Conservation (phyloP, 2,329 filamentous ascomycete genomes). For the Stemphylium vesicarium region DNA sequence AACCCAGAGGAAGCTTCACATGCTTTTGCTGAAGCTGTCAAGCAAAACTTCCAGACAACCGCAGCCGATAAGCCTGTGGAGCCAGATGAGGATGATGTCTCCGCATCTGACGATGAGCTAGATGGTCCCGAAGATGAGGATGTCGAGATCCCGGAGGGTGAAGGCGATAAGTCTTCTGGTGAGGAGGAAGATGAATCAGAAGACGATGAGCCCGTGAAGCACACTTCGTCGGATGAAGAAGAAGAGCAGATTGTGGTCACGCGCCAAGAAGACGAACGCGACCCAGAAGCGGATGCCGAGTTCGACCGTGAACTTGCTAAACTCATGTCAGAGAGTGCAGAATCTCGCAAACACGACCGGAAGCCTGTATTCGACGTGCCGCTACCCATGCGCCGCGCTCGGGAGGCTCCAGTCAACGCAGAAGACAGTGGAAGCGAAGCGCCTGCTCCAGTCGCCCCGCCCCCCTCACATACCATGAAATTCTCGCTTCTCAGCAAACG, state of each 20-base stretch:
- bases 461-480: conserved; percentile 74
- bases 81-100: conserved; percentile 73
- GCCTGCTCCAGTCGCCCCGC: conserved; percentile 41
- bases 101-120: conserved; percentile 76
- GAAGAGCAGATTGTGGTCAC: conserved; percentile 94
- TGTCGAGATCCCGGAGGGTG: conserved; percentile 56
- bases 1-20: conserved; percentile 82
- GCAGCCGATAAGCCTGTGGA: conserved; percentile 73
- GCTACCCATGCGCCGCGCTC: conserved; percentile 80
- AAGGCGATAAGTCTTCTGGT: conserved; percentile 57
- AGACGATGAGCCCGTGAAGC: conserved; percentile 52
- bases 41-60: conserved; percentile 83
- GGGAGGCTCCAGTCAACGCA: conserved; percentile 59
- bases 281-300: conserved; percentile 93
- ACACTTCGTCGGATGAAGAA: conserved; percentile 71
- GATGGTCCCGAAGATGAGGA: conserved; percentile 57
- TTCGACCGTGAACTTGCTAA: conserved; percentile 98
- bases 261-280: conserved; percentile 84
- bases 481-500: conserved; percentile 96
- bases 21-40: conserved; percentile 85
- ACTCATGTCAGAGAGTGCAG: conserved; percentile 96
- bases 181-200: conserved; percentile 63
- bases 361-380: conserved; percentile 97
- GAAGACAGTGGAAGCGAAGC: conserved; percentile 53
- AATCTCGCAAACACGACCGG: conserved; percentile 94